A percentile compares a stretch with the other conserved stretches of the same genome.
These are phyloP conservation scores for Pseudocercospora musae DNA, from an alignment of 2,329 filamentous ascomycete genomes.

Conservation along the genomic window DNA sequence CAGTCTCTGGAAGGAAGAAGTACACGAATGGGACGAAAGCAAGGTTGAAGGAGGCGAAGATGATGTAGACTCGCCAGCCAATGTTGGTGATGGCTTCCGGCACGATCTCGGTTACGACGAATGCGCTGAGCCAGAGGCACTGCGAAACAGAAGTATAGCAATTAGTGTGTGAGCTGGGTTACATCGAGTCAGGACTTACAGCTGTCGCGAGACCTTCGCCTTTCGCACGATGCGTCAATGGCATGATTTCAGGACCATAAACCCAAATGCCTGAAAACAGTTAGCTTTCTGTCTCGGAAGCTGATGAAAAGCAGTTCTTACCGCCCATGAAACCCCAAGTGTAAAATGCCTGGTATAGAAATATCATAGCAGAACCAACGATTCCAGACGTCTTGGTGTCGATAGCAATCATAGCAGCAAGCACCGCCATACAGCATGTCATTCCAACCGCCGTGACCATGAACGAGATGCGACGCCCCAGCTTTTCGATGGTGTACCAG, in stretches of 20 bases:
- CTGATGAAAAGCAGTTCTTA: not conserved
- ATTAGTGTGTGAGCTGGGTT: not conserved
- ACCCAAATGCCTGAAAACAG: not conserved
- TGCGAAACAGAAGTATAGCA: not conserved
- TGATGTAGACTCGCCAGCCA: conserved; percentile 40
- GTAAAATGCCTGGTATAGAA: not conserved
- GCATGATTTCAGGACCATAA: not conserved
- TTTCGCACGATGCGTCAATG: not conserved
- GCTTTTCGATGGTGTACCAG: not conserved
- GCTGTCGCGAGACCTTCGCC: conserved; percentile 2
- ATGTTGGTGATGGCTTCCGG: conserved; percentile 42
- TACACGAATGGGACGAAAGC: conserved; percentile 36
- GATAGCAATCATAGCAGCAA: not conserved
- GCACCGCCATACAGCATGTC: not conserved
- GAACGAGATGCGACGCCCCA: not conserved
- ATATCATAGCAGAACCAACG: not conserved
- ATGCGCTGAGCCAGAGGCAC: not conserved
- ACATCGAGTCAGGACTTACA: not conserved
- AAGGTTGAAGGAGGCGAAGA: conserved; percentile 40
- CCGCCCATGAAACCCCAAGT: not conserved
- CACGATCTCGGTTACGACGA: conserved; percentile 38
- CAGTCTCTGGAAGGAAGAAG: conserved; percentile 29
- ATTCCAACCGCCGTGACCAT: not conserved
- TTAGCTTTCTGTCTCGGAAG: not conserved
- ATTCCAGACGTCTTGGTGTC: not conserved